A percentile compares a stretch with the other conserved stretches of the same genome.
phyloP scores from a whole-genome alignment of 805 yeast species.

The Starmerella sirachaensis region DNA sequence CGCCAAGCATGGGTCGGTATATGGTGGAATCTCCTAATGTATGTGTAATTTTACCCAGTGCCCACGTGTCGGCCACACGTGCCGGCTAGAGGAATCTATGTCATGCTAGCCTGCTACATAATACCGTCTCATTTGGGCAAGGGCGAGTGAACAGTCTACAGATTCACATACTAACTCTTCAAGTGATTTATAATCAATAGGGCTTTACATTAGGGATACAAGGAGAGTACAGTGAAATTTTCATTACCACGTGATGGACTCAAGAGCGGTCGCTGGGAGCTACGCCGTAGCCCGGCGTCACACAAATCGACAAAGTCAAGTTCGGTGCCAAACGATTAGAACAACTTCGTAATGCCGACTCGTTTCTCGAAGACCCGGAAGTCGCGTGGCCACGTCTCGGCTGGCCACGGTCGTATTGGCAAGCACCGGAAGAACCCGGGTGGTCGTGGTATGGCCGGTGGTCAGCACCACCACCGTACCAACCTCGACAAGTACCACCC shows the following conservation, averaged over 20 bases:
- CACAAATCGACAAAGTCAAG: background rate
- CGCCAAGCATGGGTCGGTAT: too few species aligned
- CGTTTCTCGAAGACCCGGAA: constrained; percentile 99
- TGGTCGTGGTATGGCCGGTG: constrained; percentile 99
- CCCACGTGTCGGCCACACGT: too few species aligned
- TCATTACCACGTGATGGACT: constrained; percentile 13
- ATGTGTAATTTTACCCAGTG: too few species aligned
- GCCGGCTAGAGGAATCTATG: too few species aligned
- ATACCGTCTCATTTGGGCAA: too few species aligned
- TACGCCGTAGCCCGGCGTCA: too few species aligned
- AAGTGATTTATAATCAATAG: too few species aligned
- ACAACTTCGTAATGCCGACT: constrained; percentile 97
- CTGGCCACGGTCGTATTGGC: constrained; percentile 99
- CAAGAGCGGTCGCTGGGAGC: background rate
- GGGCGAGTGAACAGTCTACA: background rate
- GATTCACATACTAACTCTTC: background rate
- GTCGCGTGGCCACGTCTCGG: constrained; percentile 99
- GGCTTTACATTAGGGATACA: too few species aligned
- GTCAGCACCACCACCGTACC: constrained; percentile 99
- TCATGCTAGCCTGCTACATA: too few species aligned
- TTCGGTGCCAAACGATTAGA: background rate
- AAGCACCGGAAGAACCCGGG: constrained; percentile 99
- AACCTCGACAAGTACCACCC: constrained; percentile 99
- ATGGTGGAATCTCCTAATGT: too few species aligned
- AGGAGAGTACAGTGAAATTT: constrained; percentile 5